These are phyloP conservation scores for Limonium bicolor DNA, from an alignment of 148 eudicot species.

Conservation along the genomic window DNA sequence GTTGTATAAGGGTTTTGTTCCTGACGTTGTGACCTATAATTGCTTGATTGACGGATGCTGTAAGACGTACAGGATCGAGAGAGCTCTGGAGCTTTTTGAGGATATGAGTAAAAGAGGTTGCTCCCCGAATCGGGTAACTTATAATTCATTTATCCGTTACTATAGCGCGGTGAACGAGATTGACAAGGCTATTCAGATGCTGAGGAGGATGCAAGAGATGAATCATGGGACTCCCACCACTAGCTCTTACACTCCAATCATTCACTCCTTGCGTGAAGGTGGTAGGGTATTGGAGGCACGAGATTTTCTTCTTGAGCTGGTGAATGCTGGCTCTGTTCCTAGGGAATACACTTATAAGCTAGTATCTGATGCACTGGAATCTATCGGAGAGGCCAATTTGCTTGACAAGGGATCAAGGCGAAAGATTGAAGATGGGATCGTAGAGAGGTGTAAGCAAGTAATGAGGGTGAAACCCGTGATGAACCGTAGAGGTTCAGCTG, in stretches of 20 bases:
- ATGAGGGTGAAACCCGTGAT: slow-evolving; percentile 59
- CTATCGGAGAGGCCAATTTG: slow-evolving; percentile 25
- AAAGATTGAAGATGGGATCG: slow-evolving; percentile 48
- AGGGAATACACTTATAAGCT: slow-evolving; percentile 71
- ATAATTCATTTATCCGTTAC: slow-evolving; percentile 65
- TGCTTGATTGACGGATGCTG: slow-evolving; percentile 84
- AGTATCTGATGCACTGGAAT: slow-evolving; percentile 25
- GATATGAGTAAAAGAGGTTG: slow-evolving; percentile 57
- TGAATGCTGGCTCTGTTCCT: slow-evolving; percentile 50
- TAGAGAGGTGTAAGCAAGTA: slow-evolving; percentile 30
- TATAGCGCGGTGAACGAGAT: slow-evolving; percentile 66
- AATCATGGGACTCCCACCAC: slow-evolving; percentile 47
- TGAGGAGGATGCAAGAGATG: slow-evolving; percentile 42
- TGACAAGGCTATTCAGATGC: slow-evolving; percentile 56
- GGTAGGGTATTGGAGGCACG: slow-evolving; percentile 53
- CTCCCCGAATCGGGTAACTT: slow-evolving; percentile 56
- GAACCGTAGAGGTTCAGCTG: slow-evolving; percentile 11
- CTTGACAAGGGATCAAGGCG: slow-evolving; percentile 22
- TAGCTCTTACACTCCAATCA: slow-evolving; percentile 70
- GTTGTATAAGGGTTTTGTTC: slow-evolving; percentile 72
- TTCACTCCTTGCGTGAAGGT: slow-evolving; percentile 63
- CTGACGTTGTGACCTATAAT: slow-evolving; percentile 84
- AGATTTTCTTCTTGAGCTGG: slow-evolving; percentile 49
- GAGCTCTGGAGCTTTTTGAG: slow-evolving; percentile 73
- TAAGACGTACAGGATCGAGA: slow-evolving; percentile 67